These are phyloP conservation scores for Dichotomopilus funicola DNA, from an alignment of 2,329 filamentous ascomycete genomes.

Conservation along the genomic window DNA sequence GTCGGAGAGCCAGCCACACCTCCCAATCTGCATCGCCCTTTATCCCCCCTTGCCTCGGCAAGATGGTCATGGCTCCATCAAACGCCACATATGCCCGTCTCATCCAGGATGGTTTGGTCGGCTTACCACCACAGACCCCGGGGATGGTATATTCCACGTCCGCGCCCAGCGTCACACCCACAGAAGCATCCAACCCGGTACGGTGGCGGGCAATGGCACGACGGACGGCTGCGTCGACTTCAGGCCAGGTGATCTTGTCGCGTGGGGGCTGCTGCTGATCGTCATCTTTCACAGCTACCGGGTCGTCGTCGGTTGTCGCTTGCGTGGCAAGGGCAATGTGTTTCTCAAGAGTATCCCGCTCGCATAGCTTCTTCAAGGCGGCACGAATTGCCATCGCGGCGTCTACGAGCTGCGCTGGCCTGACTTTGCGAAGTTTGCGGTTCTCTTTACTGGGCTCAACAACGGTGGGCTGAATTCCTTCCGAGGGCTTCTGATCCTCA, in stretches of 20 bases:
- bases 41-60: slow-evolving; percentile 1
- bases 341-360: neutral
- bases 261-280: neutral
- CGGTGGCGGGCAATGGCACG: neutral
- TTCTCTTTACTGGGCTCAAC: neutral
- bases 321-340: neutral
- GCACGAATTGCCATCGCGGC: slow-evolving; percentile 1
- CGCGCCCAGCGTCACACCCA: neutral
- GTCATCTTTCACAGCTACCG: neutral
- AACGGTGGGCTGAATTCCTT: neutral
- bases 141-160: slow-evolving; percentile 12
- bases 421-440: neutral
- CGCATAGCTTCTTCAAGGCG: neutral
- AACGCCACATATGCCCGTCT: slow-evolving; percentile 6
- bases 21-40: slow-evolving; percentile 14
- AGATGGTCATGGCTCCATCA: slow-evolving; percentile 1
- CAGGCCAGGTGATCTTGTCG: neutral
- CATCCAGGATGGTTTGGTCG: slow-evolving; percentile 3
- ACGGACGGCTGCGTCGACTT: neutral
- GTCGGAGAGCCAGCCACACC: slow-evolving; percentile 5
- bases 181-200: slow-evolving; percentile 7
- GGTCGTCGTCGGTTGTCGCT: neutral
- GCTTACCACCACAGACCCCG: neutral
- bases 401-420: neutral
- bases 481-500: neutral